Evolutionary conservation across 2,329 filamentous ascomycete species (phyloP).

Genomic region (Lasiodiplodia sp.): DNA sequence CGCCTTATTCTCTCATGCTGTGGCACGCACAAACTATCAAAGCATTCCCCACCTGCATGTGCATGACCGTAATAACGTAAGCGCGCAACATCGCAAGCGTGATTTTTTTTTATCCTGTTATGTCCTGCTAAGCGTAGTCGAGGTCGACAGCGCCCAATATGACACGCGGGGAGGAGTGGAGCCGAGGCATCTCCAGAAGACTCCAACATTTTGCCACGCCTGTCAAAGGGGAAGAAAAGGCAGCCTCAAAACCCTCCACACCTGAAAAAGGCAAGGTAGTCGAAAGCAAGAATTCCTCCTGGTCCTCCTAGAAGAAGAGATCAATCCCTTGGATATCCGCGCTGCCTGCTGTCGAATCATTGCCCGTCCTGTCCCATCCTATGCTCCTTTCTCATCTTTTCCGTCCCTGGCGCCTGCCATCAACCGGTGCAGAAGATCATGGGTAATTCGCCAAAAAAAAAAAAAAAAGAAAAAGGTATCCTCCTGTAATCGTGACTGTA

Average conservation of each 20-base stretch:
- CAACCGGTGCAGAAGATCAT: slow-evolving; percentile 8
- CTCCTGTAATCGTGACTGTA: slow-evolving; percentile 14
- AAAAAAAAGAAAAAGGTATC: slow-evolving; percentile 18
- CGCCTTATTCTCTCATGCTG: background rate
- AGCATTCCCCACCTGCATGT: background rate
- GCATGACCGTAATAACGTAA: background rate
- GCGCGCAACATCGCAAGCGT: background rate
- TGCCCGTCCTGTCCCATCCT: slow-evolving; percentile 10
- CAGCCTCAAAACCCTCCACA: background rate
- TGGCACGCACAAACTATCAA: background rate
- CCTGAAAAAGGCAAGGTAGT: background rate
- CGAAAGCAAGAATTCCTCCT: slow-evolving; percentile 9
- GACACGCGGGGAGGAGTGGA: background rate
- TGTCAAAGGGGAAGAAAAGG: background rate
- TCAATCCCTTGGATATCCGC: slow-evolving; percentile 8
- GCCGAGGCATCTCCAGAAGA: background rate
- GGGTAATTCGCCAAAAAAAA: slow-evolving; percentile 14
- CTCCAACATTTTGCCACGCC: background rate
- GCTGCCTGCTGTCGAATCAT: slow-evolving; percentile 10
- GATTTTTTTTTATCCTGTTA: slow-evolving; percentile 1
- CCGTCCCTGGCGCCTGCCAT: slow-evolving; percentile 17
- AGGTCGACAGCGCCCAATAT: background rate
- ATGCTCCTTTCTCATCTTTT: slow-evolving; percentile 28
- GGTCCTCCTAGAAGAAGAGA: slow-evolving; percentile 12
- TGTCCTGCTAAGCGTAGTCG: background rate